Conservation (phyloP, 495 filamentous ascomycete species). For the Xylaria flabelliformis region DNA sequence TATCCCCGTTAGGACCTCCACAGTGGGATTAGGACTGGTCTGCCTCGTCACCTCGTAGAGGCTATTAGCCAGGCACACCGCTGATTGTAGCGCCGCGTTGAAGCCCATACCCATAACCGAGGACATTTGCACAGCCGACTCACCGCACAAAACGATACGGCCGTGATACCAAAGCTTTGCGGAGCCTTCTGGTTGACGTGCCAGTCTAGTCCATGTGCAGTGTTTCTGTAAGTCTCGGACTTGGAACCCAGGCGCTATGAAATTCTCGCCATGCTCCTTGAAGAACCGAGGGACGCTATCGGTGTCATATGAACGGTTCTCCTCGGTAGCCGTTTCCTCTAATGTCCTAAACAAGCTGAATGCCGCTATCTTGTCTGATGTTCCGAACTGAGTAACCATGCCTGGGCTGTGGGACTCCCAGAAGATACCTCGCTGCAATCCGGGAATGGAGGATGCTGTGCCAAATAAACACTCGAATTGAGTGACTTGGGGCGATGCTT, state of each 20-base stretch:
- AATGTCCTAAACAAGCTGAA: neutral
- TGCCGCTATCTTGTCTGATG: neutral
- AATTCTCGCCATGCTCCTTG: neutral
- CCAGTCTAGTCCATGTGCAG: neutral
- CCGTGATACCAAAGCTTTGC: conserved; percentile 3
- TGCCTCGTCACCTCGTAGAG: neutral
- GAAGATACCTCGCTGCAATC: neutral
- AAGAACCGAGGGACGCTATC: neutral
- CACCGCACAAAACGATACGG: neutral
- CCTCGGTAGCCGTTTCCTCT: neutral
- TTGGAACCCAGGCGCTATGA: neutral
- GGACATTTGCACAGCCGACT: neutral
- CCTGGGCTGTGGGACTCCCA: neutral
- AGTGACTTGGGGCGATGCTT: neutral
- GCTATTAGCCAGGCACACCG: neutral
- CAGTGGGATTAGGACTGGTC: neutral
- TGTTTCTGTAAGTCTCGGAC: neutral
- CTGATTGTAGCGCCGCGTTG: neutral
- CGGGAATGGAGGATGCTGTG: neutral
- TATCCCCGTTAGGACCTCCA: neutral
- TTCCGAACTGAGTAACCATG: neutral
- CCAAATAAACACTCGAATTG: neutral
- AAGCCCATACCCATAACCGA: neutral
- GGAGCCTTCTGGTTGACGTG: neutral
- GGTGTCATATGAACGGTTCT: neutral